A percentile compares a stretch with the other conserved stretches of the same genome.
Conservation (phyloP, 139 green algal genomes). For the Volvox reticuliferus region DNA sequence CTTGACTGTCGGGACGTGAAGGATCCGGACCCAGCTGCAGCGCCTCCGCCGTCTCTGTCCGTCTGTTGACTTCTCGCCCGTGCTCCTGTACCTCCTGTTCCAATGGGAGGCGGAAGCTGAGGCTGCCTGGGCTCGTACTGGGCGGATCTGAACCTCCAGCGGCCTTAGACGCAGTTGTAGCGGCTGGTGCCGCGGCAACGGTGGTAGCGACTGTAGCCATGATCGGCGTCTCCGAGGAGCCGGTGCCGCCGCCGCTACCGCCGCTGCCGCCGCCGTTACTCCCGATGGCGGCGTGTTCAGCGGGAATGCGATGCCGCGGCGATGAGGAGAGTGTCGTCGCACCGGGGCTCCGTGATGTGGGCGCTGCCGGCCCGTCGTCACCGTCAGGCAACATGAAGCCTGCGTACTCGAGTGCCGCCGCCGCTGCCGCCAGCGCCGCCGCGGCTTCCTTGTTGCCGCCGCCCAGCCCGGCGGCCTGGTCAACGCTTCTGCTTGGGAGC, state of each 20-base stretch:
- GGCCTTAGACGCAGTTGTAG: neutral
- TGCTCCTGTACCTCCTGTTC: neutral
- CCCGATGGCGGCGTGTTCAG: neutral
- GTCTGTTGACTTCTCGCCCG: neutral
- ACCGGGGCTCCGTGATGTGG: neutral
- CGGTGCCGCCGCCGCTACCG: neutral
- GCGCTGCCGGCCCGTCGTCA: neutral
- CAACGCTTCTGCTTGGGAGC: neutral
- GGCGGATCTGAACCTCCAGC: neutral
- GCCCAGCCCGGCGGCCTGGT: neutral
- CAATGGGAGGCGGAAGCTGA: neutral
- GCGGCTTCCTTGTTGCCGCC: neutral
- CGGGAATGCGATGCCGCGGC: conserved; percentile 15
- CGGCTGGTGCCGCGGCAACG: neutral
- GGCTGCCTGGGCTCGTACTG: conserved; percentile 20
- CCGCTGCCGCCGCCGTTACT: neutral
- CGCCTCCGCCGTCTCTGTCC: neutral
- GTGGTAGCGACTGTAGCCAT: neutral
- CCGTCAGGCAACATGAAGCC: neutral
- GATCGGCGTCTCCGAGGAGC: neutral
- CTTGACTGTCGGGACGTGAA: too few species aligned
- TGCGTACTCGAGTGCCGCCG: conserved; percentile 13
- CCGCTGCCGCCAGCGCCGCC: conserved; percentile 29
- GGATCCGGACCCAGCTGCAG: neutral
- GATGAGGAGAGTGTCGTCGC: neutral